These are phyloP conservation scores for Xanthoconium stramineum DNA, from an alignment of 768 basidiomycete genomes.

Conservation along the genomic window DNA sequence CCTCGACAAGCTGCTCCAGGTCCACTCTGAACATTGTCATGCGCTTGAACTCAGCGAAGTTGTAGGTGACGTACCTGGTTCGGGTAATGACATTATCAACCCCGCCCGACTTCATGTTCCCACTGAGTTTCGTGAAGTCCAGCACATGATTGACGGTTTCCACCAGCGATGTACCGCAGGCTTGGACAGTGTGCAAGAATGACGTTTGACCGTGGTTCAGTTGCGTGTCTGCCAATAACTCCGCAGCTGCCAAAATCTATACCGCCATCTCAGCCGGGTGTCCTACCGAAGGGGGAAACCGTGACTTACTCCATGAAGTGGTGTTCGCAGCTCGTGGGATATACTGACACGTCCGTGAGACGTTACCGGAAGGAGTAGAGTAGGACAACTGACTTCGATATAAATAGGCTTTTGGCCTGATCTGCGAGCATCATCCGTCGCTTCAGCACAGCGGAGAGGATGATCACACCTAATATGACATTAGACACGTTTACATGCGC, in stretches of 20 bases:
- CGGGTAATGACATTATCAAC: conserved; percentile 72
- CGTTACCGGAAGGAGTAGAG: not conserved
- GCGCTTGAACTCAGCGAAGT: not conserved
- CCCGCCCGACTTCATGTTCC: conserved; percentile 75
- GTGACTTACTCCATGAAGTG: conserved; percentile 75
- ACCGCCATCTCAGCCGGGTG: not conserved
- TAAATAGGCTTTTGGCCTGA: conserved; percentile 89
- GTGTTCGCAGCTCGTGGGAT: conserved; percentile 88
- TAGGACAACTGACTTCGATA: conserved; percentile 65
- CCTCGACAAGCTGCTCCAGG: conserved; percentile 78
- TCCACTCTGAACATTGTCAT: conserved; percentile 48
- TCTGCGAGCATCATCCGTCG: conserved; percentile 92
- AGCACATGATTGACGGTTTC: conserved; percentile 97
- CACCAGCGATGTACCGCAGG: conserved; percentile 91
- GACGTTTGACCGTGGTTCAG: conserved; percentile 79
- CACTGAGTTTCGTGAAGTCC: conserved; percentile 93
- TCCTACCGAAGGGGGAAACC: not conserved
- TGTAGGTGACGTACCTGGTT: conserved; percentile 47
- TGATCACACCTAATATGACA: conserved; percentile 66
- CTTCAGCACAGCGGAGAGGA: conserved; percentile 89
- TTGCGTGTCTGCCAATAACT: conserved; percentile 82
- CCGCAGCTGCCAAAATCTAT: conserved; percentile 87
- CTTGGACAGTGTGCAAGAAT: conserved; percentile 90
- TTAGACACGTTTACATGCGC: not conserved
- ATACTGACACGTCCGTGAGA: conserved; percentile 50